These are phyloP conservation scores for Didymella segeticola DNA, from an alignment of 2,329 filamentous ascomycete genomes.

Conservation along the genomic window DNA sequence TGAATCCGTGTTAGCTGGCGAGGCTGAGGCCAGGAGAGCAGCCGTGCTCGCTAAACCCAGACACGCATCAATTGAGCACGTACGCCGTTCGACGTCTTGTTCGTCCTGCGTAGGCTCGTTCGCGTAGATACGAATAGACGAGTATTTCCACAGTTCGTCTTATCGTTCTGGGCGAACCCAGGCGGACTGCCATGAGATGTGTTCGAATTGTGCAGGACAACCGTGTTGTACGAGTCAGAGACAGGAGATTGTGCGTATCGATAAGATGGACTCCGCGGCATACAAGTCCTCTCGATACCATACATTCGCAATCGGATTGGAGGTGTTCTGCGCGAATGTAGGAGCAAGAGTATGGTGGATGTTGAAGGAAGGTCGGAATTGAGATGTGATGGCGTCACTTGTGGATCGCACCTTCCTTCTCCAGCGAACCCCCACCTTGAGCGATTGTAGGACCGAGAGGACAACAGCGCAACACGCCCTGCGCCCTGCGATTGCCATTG, in stretches of 20 bases:
- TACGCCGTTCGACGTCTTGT: too few relatives aligned
- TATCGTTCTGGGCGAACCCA: too few relatives aligned
- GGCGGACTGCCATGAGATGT: too few relatives aligned
- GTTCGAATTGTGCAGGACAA: too few relatives aligned
- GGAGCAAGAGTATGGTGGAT: neutral
- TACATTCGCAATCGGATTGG: too few relatives aligned
- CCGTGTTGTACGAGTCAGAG: neutral
- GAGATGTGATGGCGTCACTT: constrained; percentile 11
- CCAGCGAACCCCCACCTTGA: constrained; percentile 11
- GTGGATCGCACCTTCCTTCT: constrained; percentile 20
- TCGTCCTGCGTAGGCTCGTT: too few relatives aligned
- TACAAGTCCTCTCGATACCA: too few relatives aligned
- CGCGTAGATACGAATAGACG: too few relatives aligned
- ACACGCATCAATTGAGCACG: too few relatives aligned
- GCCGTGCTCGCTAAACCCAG: neutral
- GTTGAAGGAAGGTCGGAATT: neutral
- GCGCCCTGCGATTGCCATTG: neutral
- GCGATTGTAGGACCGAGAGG: constrained; percentile 1
- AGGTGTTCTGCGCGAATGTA: neutral
- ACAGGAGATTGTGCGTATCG: neutral
- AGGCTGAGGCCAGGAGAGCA: neutral
- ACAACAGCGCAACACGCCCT: constrained; percentile 7
- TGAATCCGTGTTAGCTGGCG: neutral
- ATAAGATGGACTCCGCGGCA: neutral
- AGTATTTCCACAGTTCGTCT: too few relatives aligned